phyloP scores from a whole-genome alignment of 2,329 filamentous ascomycete genomes.

The Fusarium miscanthi region DNA sequence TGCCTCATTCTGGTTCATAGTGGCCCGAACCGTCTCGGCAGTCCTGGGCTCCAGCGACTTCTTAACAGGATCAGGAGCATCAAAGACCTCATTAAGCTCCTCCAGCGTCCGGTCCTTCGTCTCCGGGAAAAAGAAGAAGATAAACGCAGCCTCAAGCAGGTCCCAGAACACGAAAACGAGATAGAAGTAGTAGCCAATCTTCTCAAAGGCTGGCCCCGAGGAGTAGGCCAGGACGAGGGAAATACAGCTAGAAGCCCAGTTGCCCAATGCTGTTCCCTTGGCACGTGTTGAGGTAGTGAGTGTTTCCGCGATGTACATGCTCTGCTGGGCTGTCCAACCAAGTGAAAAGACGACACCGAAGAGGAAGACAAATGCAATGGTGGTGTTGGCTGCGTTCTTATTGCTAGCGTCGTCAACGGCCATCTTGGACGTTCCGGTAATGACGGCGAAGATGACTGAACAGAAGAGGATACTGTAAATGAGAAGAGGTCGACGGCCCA shows the following conservation, averaged over 20 bases:
- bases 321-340: slow-evolving; percentile 60
- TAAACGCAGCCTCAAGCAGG: slow-evolving; percentile 53
- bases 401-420: slow-evolving; percentile 39
- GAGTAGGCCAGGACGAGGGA: slow-evolving; percentile 58
- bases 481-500: slow-evolving; percentile 65
- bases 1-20: slow-evolving; percentile 10
- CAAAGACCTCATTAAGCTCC: slow-evolving; percentile 52
- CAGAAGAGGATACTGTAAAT: slow-evolving; percentile 56
- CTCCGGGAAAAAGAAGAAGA: slow-evolving; percentile 63
- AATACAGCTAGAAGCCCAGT: slow-evolving; percentile 53
- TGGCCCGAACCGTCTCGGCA: slow-evolving; percentile 26
- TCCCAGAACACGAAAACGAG: slow-evolving; percentile 59
- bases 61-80: slow-evolving; percentile 30
- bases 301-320: slow-evolving; percentile 52
- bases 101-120: slow-evolving; percentile 62
- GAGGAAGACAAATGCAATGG: slow-evolving; percentile 54
- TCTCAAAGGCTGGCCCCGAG: slow-evolving; percentile 55
- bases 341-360: slow-evolving; percentile 64
- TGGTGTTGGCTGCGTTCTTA: slow-evolving; percentile 43
- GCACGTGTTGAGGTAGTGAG: slow-evolving; percentile 49
- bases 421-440: slow-evolving; percentile 36
- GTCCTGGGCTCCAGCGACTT: slow-evolving; percentile 35
- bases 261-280: slow-evolving; percentile 54
- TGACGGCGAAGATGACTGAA: slow-evolving; percentile 59
- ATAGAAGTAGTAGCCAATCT: slow-evolving; percentile 59